These are phyloP conservation scores for Perilla frutescens DNA, from an alignment of 257 asterid genomes.

Conservation along the genomic window DNA sequence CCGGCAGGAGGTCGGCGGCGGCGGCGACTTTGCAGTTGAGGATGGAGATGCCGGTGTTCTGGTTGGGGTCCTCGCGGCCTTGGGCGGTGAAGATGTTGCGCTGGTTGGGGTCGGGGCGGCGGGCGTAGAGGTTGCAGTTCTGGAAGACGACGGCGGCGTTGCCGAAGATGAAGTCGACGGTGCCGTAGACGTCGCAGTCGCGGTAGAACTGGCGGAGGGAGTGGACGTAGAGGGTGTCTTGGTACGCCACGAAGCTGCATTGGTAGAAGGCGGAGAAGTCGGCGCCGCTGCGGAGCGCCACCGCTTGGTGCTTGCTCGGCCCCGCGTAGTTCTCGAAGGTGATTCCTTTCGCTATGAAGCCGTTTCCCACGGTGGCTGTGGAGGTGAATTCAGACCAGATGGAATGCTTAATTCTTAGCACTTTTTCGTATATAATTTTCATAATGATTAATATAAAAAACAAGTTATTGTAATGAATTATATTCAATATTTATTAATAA, in stretches of 20 bases:
- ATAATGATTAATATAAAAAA: too few species aligned
- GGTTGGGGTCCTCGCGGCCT: conserved; percentile 93
- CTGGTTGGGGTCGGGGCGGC: conserved; percentile 70
- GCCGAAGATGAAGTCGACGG: conserved; percentile 94
- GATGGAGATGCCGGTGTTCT: conserved; percentile 94
- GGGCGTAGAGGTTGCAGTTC: conserved; percentile 81
- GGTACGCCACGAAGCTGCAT: conserved; percentile 93
- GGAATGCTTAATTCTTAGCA: too few species aligned
- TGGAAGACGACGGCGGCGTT: conserved; percentile 95
- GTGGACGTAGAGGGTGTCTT: conserved; percentile 94
- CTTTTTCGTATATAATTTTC: too few species aligned
- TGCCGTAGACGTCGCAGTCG: conserved; percentile 91
- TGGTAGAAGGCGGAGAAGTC: conserved; percentile 84
- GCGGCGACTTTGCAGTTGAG: conserved; percentile 75
- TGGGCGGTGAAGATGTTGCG: conserved; percentile 91
- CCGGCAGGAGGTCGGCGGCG: conserved; percentile 82
- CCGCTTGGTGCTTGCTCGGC: conserved; percentile 93
- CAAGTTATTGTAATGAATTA: too few species aligned
- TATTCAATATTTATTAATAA: too few species aligned
- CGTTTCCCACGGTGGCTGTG: conserved; percentile 84
- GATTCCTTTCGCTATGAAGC: conserved; percentile 85
- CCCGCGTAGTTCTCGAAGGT: conserved; percentile 97
- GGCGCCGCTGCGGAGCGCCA: conserved; percentile 86
- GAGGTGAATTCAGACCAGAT: too few species aligned
- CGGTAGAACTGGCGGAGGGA: conserved; percentile 94